Conservation (phyloP, 768 basidiomycete species). For the Russula sp. region DNA sequence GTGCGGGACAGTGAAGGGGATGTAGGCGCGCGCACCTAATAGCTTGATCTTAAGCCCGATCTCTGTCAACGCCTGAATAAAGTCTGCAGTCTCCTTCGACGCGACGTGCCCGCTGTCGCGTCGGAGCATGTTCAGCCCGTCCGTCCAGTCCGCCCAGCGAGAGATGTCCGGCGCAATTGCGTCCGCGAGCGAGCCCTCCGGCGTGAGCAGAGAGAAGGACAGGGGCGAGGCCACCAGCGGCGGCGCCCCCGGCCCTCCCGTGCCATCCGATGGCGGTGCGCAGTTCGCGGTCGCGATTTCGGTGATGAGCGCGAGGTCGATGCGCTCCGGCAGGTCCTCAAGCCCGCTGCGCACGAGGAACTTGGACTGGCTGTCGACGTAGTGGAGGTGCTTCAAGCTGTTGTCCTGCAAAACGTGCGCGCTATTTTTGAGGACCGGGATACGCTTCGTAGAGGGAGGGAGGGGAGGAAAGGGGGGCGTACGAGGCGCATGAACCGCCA, state of each 20-base stretch:
- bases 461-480: conserved; percentile 21
- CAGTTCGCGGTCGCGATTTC: conserved; percentile 77
- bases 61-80: conserved; percentile 82
- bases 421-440: neutral
- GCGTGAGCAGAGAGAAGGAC: conserved; percentile 31
- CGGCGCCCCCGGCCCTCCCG: conserved; percentile 22
- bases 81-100: conserved; percentile 79
- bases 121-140: conserved; percentile 84
- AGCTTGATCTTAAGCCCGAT: conserved; percentile 90
- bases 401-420: conserved; percentile 50
- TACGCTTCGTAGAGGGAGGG: neutral
- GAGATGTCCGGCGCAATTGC: conserved; percentile 46
- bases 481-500: conserved; percentile 90
- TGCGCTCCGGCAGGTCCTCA: conserved; percentile 82
- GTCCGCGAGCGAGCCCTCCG: conserved; percentile 31
- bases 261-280: conserved; percentile 56
- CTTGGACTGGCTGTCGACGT: conserved; percentile 74
- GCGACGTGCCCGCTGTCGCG: conserved; percentile 77
- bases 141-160: conserved; percentile 91
- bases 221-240: conserved; percentile 29
- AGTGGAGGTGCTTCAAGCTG: conserved; percentile 75
- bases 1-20: neutral
- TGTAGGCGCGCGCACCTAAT: conserved; percentile 48
- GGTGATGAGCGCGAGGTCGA: conserved; percentile 73
- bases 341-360: conserved; percentile 73